Conservation (phyloP, 208 protist genomes). For the Trypanosoma melophagium region DNA sequence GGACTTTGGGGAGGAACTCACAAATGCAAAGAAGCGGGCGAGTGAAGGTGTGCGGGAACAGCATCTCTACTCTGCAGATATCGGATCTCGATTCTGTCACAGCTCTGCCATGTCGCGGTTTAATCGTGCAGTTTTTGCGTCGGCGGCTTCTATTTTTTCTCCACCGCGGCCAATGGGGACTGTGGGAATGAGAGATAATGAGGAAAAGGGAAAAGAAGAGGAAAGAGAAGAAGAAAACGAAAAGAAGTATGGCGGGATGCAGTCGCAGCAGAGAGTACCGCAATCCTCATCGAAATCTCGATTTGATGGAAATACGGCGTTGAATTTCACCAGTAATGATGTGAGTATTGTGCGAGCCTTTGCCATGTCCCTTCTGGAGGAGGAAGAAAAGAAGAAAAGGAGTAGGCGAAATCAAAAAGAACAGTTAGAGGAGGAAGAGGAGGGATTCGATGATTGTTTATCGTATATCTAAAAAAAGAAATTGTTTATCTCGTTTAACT, state of each 20-base stretch:
- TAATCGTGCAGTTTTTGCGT: background rate
- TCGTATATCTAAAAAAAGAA: constrained; percentile 3
- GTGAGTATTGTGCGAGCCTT: constrained; percentile 6
- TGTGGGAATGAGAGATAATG: background rate
- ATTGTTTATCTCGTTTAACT: constrained; percentile 29
- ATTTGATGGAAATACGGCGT: constrained; percentile 8
- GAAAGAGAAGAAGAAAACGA: no score
- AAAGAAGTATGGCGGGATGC: no score
- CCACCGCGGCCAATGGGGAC: background rate
- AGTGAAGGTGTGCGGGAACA: background rate
- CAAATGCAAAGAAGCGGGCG: background rate
- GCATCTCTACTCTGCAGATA: background rate
- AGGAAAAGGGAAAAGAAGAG: background rate
- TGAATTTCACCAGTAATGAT: constrained; percentile 20
- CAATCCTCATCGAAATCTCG: no score
- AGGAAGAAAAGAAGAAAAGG: constrained; percentile 15
- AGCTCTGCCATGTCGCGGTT: background rate
- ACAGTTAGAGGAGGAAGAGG: background rate
- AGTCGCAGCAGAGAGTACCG: no score
- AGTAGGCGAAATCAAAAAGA: background rate
- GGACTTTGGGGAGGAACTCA: background rate
- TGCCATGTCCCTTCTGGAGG: constrained; percentile 16
- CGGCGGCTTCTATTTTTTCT: background rate
- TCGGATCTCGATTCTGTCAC: constrained; percentile 2
- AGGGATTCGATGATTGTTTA: background rate